Evolutionary conservation across 768 basidiomycete species (phyloP).

Genomic region (Termitomyces bulborhizus): DNA sequence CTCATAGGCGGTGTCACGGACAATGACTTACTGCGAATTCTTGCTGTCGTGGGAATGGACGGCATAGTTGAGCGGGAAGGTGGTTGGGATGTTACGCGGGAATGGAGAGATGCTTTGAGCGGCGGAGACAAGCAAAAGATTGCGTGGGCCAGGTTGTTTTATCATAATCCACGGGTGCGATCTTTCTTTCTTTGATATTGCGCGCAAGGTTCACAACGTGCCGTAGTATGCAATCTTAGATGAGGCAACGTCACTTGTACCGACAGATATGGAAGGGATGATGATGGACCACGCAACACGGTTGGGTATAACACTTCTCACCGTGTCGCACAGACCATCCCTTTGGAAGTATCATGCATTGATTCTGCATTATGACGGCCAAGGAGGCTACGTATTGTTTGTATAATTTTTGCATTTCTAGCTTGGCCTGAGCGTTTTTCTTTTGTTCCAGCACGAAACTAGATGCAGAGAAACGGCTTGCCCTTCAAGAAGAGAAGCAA

Average conservation of each 20-base stretch:
- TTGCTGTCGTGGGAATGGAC: slow-evolving; percentile 80
- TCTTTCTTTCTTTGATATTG: not conserved
- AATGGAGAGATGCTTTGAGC: slow-evolving; percentile 91
- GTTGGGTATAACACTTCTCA: slow-evolving; percentile 87
- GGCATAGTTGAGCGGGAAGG: slow-evolving; percentile 88
- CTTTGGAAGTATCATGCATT: slow-evolving; percentile 90
- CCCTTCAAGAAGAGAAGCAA: slow-evolving; percentile 93
- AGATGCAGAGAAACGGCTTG: slow-evolving; percentile 84
- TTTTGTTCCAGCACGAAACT: slow-evolving; percentile 62
- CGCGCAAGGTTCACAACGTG: not conserved
- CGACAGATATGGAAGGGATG: slow-evolving; percentile 83
- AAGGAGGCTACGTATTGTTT: slow-evolving; percentile 93
- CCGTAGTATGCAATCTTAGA: slow-evolving; percentile 90
- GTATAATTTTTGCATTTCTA: slow-evolving; percentile 22
- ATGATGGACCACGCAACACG: slow-evolving; percentile 93
- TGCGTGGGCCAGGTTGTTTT: slow-evolving; percentile 95
- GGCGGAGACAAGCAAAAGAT: slow-evolving; percentile 97
- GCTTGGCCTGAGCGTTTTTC: slow-evolving; percentile 1
- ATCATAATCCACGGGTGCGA: slow-evolving; percentile 84
- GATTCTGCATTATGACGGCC: slow-evolving; percentile 89
- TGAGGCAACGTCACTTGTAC: slow-evolving; percentile 93
- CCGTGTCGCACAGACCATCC: slow-evolving; percentile 92
- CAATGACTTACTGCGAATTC: slow-evolving; percentile 60
- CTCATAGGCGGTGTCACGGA: slow-evolving; percentile 67
- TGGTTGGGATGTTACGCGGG: slow-evolving; percentile 87